Evolutionary conservation across 805 yeast genomes (phyloP).

Genomic region (Metschnikowia drakensbergensis): DNA sequence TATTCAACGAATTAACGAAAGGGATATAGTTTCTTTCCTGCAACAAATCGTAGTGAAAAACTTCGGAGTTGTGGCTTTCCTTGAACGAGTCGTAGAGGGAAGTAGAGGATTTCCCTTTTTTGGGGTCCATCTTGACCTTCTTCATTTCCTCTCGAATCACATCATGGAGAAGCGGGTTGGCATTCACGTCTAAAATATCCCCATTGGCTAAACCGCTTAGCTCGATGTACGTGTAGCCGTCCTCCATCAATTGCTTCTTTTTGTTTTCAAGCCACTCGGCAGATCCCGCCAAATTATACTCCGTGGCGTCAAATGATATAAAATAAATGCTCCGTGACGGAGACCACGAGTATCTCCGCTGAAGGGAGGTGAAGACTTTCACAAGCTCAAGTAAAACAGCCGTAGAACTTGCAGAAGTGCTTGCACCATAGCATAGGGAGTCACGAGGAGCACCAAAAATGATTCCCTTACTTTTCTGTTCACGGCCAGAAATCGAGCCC

Average conservation of each 20-base stretch:
- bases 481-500: slow-evolving; percentile 75
- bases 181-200: slow-evolving; percentile 48
- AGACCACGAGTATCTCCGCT: slow-evolving; percentile 65
- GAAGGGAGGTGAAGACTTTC: slow-evolving; percentile 61
- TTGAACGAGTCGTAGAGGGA: slow-evolving; percentile 27
- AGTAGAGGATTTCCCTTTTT: slow-evolving; percentile 9
- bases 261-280: slow-evolving; percentile 67
- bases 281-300: slow-evolving; percentile 81
- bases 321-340: slow-evolving; percentile 82
- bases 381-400: slow-evolving; percentile 68
- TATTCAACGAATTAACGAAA: slow-evolving; percentile 57
- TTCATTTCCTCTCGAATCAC: slow-evolving; percentile 43
- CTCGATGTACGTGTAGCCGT: slow-evolving; percentile 70
- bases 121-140: slow-evolving; percentile 16
- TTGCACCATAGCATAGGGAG: slow-evolving; percentile 70
- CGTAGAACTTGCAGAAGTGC: slow-evolving; percentile 70
- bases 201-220: slow-evolving; percentile 62
- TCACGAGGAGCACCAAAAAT: slow-evolving; percentile 84
- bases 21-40: slow-evolving; percentile 65
- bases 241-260: slow-evolving; percentile 49
- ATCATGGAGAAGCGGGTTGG: slow-evolving; percentile 62
- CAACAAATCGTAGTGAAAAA: slow-evolving; percentile 30
- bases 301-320: slow-evolving; percentile 77
- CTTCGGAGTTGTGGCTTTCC: slow-evolving; percentile 23
- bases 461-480: slow-evolving; percentile 68